Percentiles rank a stretch among this genome's conserved stretches.
Conservation (phyloP, 2,329 filamentous ascomycete genomes). For the Byssoonygena ceratinophila region DNA sequence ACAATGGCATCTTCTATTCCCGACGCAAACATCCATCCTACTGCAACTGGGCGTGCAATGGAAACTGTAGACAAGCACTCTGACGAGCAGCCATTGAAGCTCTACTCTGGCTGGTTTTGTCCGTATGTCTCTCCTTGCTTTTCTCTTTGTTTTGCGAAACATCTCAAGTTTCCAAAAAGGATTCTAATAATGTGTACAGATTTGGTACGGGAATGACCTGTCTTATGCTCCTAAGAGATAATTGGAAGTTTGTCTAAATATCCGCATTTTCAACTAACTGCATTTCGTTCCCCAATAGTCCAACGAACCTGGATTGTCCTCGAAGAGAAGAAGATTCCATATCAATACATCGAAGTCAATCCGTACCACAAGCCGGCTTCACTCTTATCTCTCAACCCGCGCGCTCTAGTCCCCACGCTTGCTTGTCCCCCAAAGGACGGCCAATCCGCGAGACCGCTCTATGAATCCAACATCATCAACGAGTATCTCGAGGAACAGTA, state of each 20-base stretch:
- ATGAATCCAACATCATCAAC: constrained; percentile 61
- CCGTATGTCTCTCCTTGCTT: constrained; percentile 28
- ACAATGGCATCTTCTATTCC: constrained; percentile 25
- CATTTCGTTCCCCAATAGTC: constrained; percentile 28
- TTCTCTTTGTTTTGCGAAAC: background rate
- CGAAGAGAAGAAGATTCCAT: constrained; percentile 60
- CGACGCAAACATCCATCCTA: constrained; percentile 35
- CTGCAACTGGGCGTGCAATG: constrained; percentile 38
- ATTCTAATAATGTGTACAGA: background rate
- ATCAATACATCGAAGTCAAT: constrained; percentile 69
- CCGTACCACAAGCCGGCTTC: constrained; percentile 62
- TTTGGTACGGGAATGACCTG: background rate
- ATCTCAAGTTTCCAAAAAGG: no score
- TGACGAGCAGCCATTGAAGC: constrained; percentile 39
- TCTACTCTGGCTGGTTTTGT: constrained; percentile 69
- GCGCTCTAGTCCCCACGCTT: constrained; percentile 64
- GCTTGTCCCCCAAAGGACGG: constrained; percentile 22
- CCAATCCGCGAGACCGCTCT: constrained; percentile 48
- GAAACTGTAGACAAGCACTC: constrained; percentile 26
- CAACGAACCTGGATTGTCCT: constrained; percentile 64
- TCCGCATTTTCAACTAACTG: background rate
- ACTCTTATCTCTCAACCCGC: constrained; percentile 61
- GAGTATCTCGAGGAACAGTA: constrained; percentile 69
- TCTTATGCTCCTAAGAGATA: no score
- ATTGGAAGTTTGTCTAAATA: no score